Evolutionary conservation across 495 filamentous ascomycete genomes (phyloP), one percentile per base, ranked within the genome.

Genomic region (Gamarada debralockiae): DNA sequence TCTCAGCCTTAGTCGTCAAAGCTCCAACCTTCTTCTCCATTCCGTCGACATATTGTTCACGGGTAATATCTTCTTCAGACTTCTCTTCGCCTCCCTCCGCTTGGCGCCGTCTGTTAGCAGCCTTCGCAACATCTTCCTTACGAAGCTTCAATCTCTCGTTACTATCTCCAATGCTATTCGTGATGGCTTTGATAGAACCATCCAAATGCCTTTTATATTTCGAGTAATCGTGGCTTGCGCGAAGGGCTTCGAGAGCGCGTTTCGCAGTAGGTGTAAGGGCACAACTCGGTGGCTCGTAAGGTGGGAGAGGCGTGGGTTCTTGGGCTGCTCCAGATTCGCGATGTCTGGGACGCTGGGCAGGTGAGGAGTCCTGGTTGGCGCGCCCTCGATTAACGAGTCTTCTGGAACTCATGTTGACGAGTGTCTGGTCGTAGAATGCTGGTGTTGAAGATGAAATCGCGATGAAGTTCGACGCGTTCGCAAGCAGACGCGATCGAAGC

Each of bases 201-300:
- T 52, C 53, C 41, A 74, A 57, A 48, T 74, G 68, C 37, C 69
- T 63, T 39, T 69, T 67, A 54, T 69, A 70, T 52, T 57, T 64
- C 49, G 66, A 53, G 39, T 60, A 61, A 48, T 69, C 58, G 48
- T 67, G 50, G 39, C 55, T 50, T 8, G 48, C 51, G 24, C 58
- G 51, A 9, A 79, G 54, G 12, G 67, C 50, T 9, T 62, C 48
- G 5, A 79, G 59, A 0, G 54, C 57, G 15, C 58, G 58, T 48
- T 63, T 68, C 7, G 61, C 60, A 2, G 51, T 39, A 3, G 61
- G 52, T 41, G 64, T 65, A 47, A 80, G 76, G 10, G 83, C 74
- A 27, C 69, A 75, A 15, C 71, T 58, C 12, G 77, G 82, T 1
- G 76, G 61, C 56, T 87, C 73, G 65, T 89, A 88, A 7, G 70